Conservation (phyloP, 176 grass and related monocot species). For the Aegilops bicornis region DNA sequence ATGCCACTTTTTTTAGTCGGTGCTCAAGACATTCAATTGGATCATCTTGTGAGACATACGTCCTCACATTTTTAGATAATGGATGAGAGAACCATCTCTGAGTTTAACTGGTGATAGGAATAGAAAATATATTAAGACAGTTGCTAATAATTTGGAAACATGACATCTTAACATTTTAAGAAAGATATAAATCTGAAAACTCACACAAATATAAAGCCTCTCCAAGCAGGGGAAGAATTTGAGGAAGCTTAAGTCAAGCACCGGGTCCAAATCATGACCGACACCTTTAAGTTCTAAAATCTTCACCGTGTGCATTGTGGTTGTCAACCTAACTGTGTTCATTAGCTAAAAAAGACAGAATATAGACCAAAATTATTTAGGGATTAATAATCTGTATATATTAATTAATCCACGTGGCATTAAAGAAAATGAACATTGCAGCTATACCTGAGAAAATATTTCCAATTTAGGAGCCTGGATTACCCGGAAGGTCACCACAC, state of each 20-base stretch:
- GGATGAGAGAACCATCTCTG: too few species aligned
- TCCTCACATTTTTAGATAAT: neutral
- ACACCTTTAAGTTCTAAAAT: neutral
- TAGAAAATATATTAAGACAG: neutral
- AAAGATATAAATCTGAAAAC: neutral
- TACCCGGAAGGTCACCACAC: neutral
- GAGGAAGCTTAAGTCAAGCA: neutral
- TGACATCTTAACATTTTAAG: neutral
- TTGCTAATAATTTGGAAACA: neutral
- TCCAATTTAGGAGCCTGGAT: neutral
- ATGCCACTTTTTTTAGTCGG: neutral
- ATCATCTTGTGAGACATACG: neutral
- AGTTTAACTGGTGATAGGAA: neutral
- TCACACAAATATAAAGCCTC: neutral
- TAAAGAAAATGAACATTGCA: too few species aligned
- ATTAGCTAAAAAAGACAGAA: neutral
- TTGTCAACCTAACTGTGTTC: neutral
- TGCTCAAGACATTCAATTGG: neutral
- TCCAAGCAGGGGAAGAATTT: neutral
- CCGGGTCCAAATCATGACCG: neutral
- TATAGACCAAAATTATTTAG: neutral
- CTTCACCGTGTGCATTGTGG: neutral
- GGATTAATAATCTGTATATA: too few species aligned
- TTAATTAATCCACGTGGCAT: too few species aligned
- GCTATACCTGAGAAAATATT: neutral